Percentiles rank a stretch among this genome's conserved stretches.
Evolutionary conservation across 78 protist genomes (phyloP).

Genomic region (Cavenderia fasciculata): DNA sequence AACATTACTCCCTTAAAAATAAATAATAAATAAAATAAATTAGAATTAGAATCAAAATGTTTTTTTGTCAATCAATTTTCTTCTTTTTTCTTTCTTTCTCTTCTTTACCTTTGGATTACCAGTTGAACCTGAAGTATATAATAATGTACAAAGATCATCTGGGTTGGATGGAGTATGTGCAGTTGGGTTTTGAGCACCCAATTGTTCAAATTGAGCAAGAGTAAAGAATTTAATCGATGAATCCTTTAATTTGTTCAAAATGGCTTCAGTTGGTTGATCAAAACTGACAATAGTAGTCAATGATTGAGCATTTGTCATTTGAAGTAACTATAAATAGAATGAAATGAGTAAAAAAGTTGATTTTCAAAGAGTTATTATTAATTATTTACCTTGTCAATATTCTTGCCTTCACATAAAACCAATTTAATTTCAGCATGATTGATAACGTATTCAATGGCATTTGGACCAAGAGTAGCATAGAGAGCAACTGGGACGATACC

Average conservation of each 20-base stretch:
- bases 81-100: no score
- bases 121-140: slow-evolving; percentile 98
- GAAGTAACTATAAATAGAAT: background rate
- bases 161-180: slow-evolving; percentile 46
- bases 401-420: slow-evolving; percentile 59
- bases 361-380: background rate
- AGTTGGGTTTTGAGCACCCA: slow-evolving; percentile 12
- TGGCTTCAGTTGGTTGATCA: slow-evolving; percentile 41
- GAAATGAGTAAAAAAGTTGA: background rate
- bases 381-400: slow-evolving; percentile 16
- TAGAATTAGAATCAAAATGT: no score
- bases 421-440: slow-evolving; percentile 65
- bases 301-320: background rate
- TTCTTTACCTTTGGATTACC: slow-evolving; percentile 98
- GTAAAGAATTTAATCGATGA: background rate
- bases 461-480: slow-evolving; percentile 82
- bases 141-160: slow-evolving; percentile 77
- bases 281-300: slow-evolving; percentile 16
- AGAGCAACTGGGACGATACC: slow-evolving; percentile 68
- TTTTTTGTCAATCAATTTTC: no score
- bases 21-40: background rate
- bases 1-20: slow-evolving; percentile 72
- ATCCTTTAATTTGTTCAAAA: slow-evolving; percentile 14
- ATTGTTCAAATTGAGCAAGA: slow-evolving; percentile 19
- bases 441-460: slow-evolving; percentile 79